Base-by-base conservation (phyloP, 495 filamentous ascomycete species). In the Acidomyces sp. region DNA sequence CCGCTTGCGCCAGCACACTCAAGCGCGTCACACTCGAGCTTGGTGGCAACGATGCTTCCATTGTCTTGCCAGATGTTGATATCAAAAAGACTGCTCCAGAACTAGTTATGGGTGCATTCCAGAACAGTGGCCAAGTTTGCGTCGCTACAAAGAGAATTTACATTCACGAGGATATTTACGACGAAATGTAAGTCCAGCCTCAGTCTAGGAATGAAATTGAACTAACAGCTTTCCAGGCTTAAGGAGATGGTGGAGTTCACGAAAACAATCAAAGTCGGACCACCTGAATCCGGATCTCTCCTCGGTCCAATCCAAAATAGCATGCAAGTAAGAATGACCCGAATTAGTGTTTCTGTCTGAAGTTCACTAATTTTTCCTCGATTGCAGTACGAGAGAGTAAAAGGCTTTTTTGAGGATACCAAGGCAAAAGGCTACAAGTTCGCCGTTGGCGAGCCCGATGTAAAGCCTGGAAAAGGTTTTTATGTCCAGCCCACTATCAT, bases 21-120 rank as follows among this genome's bases (percentile, higher is more conserved):
- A 82, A 82, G 57, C 60, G 69, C 4, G 58, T 76, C 0, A 77
- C 70, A 0, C 59, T 77, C 4, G 73, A 79, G 50, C 49, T 72
- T 16, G 77, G 75, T 9, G 78, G 78, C 16, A 80, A 82, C 51
- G 70, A 80, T 52, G 66, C 77, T 0, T 64, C 67, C 30, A 72
- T 80, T 25, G 59, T 82, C 17, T 74, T 67, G 51, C 56, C 64
- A 0, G 75, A 80, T 56, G 74, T 72, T 4, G 72, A 80, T 36
- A 63, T 80, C 9, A 63, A 67, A 6, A 59, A 55, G 12, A 61
- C 66, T 7, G 66, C 74, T 13, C 66, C 66, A 0, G 53, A 68
- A 47, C 62, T 67, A n/a, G 66, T 61, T 11, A 58, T 52, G 17
- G 64, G 70, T 26, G 66, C 66, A 0, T 75, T 79, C 40, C 70